Conservation (phyloP, 805 yeast genomes). For the Candida wancherniae region DNA sequence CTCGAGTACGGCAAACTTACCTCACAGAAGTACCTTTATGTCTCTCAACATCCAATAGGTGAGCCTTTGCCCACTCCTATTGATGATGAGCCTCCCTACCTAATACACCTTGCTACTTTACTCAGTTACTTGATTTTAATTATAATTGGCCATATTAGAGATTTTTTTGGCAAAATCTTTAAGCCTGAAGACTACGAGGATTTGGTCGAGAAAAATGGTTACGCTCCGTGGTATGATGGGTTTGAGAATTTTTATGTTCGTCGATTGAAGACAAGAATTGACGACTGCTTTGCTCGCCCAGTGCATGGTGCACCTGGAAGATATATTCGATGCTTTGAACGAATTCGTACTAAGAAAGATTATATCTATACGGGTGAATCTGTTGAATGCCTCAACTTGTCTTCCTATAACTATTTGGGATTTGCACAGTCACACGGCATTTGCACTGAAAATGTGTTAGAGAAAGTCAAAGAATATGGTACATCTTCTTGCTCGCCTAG, state of each 20-base stretch:
- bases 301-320: constrained; percentile 98
- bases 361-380: constrained; percentile 75
- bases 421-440: constrained; percentile 93
- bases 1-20: constrained; percentile 72
- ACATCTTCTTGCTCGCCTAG: constrained; percentile 77
- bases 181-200: constrained; percentile 61
- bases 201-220: constrained; percentile 74
- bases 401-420: constrained; percentile 92
- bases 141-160: constrained; percentile 85
- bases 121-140: constrained; percentile 79
- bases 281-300: constrained; percentile 93
- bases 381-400: constrained; percentile 74
- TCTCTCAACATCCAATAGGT: constrained; percentile 52
- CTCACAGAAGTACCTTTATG: constrained; percentile 58
- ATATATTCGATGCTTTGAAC: constrained; percentile 72
- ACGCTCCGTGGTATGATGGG: constrained; percentile 93
- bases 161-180: constrained; percentile 76
- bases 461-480: constrained; percentile 64
- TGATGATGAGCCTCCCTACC: constrained; percentile 84
- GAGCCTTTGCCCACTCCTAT: constrained; percentile 58
- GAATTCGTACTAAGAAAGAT: constrained; percentile 60
- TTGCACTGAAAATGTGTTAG: constrained; percentile 77
- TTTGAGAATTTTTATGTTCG: constrained; percentile 93
- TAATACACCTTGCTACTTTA: constrained; percentile 75
- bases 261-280: constrained; percentile 83